Percentiles rank a stretch among this genome's conserved stretches.
Evolutionary conservation across 257 asterid genomes (phyloP).

Genomic region (Solanum dulcamara): DNA sequence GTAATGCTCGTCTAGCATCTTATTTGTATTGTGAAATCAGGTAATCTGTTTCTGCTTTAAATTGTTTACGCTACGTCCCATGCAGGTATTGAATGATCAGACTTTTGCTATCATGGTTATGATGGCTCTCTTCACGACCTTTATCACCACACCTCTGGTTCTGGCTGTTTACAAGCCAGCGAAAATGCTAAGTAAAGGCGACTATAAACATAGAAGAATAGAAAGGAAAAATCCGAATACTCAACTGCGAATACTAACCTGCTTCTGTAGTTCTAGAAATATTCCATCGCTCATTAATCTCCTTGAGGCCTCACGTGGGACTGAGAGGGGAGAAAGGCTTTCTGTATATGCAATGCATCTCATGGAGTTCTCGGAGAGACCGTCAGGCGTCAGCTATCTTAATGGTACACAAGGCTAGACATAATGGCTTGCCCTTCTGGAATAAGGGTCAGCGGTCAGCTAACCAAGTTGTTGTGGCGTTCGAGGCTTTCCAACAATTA

Average conservation of each 20-base stretch:
- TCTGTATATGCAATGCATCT: slow-evolving; percentile 49
- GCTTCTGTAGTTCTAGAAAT: slow-evolving; percentile 38
- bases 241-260: slow-evolving; percentile 34
- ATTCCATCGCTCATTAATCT: slow-evolving; percentile 43
- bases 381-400: slow-evolving; percentile 49
- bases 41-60: not conserved
- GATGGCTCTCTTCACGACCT: slow-evolving; percentile 56
- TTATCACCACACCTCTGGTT: slow-evolving; percentile 46
- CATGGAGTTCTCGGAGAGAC: slow-evolving; percentile 48
- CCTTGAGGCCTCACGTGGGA: slow-evolving; percentile 51
- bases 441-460: slow-evolving; percentile 16
- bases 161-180: slow-evolving; percentile 46
- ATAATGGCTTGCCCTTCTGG: slow-evolving; percentile 36
- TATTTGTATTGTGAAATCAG: not conserved
- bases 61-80: not conserved
- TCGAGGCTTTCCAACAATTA: slow-evolving; percentile 39
- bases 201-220: slow-evolving; percentile 30
- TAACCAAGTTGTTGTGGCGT: slow-evolving; percentile 38
- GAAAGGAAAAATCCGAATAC: slow-evolving; percentile 16
- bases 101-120: slow-evolving; percentile 56
- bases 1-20: slow-evolving; percentile 8
- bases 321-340: slow-evolving; percentile 30
- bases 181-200: slow-evolving; percentile 4
- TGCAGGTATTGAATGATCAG: slow-evolving; percentile 51
- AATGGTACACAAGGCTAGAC: slow-evolving; percentile 52